phyloP scores from a whole-genome alignment of 108 stramenopile species.

The Skeletonema marinoi region DNA sequence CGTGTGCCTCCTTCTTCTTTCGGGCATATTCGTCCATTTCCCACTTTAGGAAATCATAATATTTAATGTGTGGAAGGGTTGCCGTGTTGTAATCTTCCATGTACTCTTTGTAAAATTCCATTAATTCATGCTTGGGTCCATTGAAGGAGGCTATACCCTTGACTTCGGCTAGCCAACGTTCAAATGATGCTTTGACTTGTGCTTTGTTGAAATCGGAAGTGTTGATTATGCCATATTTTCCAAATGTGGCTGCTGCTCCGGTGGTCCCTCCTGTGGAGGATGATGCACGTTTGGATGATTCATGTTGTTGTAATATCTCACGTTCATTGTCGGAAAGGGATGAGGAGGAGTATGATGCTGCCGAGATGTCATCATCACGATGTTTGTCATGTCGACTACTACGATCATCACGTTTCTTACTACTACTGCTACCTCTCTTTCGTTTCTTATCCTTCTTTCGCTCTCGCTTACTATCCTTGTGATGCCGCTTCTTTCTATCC shows the following conservation, averaged over 20 bases:
- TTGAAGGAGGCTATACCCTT: slow-evolving; percentile 79
- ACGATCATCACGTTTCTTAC: slow-evolving; percentile 40
- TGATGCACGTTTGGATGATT: slow-evolving; percentile 24
- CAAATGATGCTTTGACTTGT: slow-evolving; percentile 77
- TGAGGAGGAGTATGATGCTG: slow-evolving; percentile 29
- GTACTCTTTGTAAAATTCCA: slow-evolving; percentile 90
- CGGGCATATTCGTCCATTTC: slow-evolving; percentile 92
- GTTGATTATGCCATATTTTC: slow-evolving; percentile 89
- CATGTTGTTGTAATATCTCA: slow-evolving; percentile 28
- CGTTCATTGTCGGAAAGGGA: slow-evolving; percentile 46
- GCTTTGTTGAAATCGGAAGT: slow-evolving; percentile 74
- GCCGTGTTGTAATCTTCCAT: slow-evolving; percentile 97
- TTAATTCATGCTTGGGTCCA: slow-evolving; percentile 87
- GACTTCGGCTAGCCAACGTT: slow-evolving; percentile 90
- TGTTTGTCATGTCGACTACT: slow-evolving; percentile 20
- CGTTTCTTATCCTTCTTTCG: slow-evolving; percentile 28
- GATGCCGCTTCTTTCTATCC: slow-evolving; percentile 14
- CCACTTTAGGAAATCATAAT: slow-evolving; percentile 96
- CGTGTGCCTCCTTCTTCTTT: slow-evolving; percentile 53
- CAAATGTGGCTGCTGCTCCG: slow-evolving; percentile 61
- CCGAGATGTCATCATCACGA: slow-evolving; percentile 32
- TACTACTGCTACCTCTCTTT: slow-evolving; percentile 35
- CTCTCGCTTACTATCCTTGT: slow-evolving; percentile 31
- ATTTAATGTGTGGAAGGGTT: slow-evolving; percentile 92
- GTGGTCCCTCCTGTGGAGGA: neutral